Evolutionary conservation across 257 asterid species (phyloP), one percentile per base, ranked within the genome.

Genomic region (Catharanthus roseus): DNA sequence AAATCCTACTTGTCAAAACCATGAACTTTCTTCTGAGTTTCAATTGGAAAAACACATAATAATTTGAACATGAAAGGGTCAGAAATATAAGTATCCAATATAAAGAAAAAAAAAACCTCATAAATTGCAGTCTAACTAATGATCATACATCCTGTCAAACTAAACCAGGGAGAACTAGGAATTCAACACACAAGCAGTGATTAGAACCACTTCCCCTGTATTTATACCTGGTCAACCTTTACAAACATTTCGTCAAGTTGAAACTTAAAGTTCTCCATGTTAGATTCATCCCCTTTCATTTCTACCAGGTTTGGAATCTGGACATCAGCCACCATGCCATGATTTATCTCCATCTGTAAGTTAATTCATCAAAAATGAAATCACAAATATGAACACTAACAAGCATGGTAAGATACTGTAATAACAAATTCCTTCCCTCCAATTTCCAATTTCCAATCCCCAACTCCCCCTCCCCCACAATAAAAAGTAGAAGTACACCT

Each of bases 191-290:
- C 11, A 54, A 54, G 6, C 45, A n/a, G 11, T 26, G 5, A 11
- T 21, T 6, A n/a, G 8, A 64, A 16, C 36, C 38, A 19, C 34
- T 15, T 36, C 26, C 15, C 63, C 50, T 26, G 42, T 38, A 38
- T 19, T 41, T 18, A 31, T 72, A 72, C 81, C 77, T 72, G 74
- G 60, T 67, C 74, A 72, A 72, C 81, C 61, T 49, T 67, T 26
- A 18, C 13, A 26, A 21, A 67, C 24, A 60, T 38, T 26, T 62
- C 56, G 60, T 72, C 81, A 29, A 77, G 55, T 36, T 60, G 74
- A 33, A 23, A 29, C 41, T 60, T 67, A 39, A 77, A 21, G 49
- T 47, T 58, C 54, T 77, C 71, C 45, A 61, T 42, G 28, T 53
- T 65, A 28, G 42, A 67, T 49, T 29, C 81, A 67, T 26, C 53